Base-by-base conservation (phyloP, 345 rosid species). In the Camelina sativa region DNA sequence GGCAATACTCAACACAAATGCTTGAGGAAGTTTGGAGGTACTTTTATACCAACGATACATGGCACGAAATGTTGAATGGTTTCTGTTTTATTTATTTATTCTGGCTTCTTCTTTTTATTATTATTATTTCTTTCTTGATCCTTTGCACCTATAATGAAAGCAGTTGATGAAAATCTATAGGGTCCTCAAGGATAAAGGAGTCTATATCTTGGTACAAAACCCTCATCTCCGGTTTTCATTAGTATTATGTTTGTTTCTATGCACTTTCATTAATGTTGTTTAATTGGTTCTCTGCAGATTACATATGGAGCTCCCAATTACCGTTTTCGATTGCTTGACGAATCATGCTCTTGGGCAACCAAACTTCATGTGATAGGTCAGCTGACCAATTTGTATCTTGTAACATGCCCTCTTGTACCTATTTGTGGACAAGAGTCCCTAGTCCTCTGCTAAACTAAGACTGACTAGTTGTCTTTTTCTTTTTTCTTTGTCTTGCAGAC, bases 141-240 rank as follows among this genome's bases (percentile, higher is more conserved):
- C 65, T 65, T 85, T 84, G 30, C 87, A 87, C 81, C 84, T 82
- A 87, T 87, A 93, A 89, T 89, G 93, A 93, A 28, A 86, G 90
- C 91, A 87, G 98, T 90, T 86, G 86, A 84, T 90, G 60, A 79
- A 89, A 80, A 83, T 28, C 91, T 92, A 82, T 90, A 91, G 98
- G 97, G 98, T 91, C 61, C 98, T 93, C 84, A 93, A 86, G 97
- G 92, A 91, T 81, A 79, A 81, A 76, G 98, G 93, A 86, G 85
- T 89, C 55, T 93, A 89, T 80, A 85, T 93, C 76, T 85, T 93
- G 88, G 98, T 93, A 85, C 4, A 28, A 54, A 22, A 79, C 8
- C 23, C 46, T 37, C 20, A 0, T 11, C 4, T 62, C 9, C 0
- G 16, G 0, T 11, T 50, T 11, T 28, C 5, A 72, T 43, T 34